Evolutionary conservation across 225 moss, liverwort and hornwort species (phyloP), one percentile per base, ranked within the genome.

Genomic region (Bryum argenteum): DNA sequence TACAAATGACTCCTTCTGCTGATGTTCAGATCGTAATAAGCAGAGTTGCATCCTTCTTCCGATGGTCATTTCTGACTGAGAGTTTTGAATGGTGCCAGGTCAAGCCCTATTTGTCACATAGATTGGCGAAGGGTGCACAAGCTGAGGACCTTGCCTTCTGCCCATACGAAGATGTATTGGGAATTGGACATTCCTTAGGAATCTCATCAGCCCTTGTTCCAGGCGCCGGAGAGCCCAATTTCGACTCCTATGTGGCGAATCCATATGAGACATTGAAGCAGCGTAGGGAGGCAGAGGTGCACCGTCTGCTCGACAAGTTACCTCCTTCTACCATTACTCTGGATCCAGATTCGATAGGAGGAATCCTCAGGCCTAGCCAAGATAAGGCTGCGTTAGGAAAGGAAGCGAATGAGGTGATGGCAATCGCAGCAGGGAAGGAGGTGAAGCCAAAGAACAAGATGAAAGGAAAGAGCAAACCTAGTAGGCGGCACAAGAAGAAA

Each of bases 151-250:
- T 94, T 78, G 76, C 82, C 3, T 98, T 98, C 80, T 94, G 97
- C 71, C 97, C 97, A 3, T 98, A 98, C 45, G 97, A 98, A 78
- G 97, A 98, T 75, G 94, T 98, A 10, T 71, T 98, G 65, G 97
- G 83, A 70, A 78, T 89, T 28, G 97, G 97, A 8, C 94, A 98
- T 74, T 83, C 83, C 3, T 21, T 51, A 38, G 97, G 94, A 23
- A 80, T 98, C 47, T 92, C 97, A 0, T 94, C 94, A 22, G 72
- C 94, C 40, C 73, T 98, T 65, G 82, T 92, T 16, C 97, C 97
- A 65, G 97, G 97, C 24, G 85, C 97, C 16, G 97, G 94, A 45
- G 97, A 98, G 80, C 92, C 97, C 18, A 98, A 98, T 37, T 98
- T 92, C 50, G 97, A 98, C 67, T 63, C 91, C 0, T 98, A 87